These are phyloP conservation scores for Aquilaria malaccensis DNA, from an alignment of 345 rosid species.

Conservation along the genomic window DNA sequence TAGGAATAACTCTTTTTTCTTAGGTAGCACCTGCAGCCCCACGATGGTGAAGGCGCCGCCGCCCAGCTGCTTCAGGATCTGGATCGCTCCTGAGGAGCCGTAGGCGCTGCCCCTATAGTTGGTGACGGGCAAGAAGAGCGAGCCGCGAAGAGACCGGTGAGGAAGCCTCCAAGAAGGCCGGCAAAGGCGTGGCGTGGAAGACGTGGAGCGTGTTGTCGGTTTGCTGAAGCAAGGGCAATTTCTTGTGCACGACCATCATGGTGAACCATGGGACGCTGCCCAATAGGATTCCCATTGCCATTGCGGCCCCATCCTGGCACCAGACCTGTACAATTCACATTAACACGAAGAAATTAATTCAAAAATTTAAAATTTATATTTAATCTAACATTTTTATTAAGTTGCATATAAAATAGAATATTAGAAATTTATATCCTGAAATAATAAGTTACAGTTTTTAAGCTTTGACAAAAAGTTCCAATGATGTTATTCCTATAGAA, in stretches of 20 bases:
- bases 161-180: slow-evolving; percentile 35
- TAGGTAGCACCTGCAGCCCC: background rate
- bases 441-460: no score
- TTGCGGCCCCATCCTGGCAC: slow-evolving; percentile 57
- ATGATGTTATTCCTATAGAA: no score
- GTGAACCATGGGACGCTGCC: slow-evolving; percentile 53
- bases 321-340: slow-evolving; percentile 18
- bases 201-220: slow-evolving; percentile 38
- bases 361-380: no score
- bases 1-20: no score
- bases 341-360: no score
- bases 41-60: slow-evolving; percentile 31
- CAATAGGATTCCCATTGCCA: slow-evolving; percentile 34
- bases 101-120: slow-evolving; percentile 36
- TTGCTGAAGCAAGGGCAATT: slow-evolving; percentile 29
- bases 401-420: no score
- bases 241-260: slow-evolving; percentile 43
- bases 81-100: slow-evolving; percentile 34
- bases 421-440: no score
- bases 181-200: slow-evolving; percentile 44
- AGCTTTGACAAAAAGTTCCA: no score
- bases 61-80: slow-evolving; percentile 35
- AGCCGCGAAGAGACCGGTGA: slow-evolving; percentile 37
- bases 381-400: no score
- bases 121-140: slow-evolving; percentile 31